A percentile compares a stretch with the other conserved stretches of the same genome.
Evolutionary conservation across 441 rosid species (phyloP).

Genomic region (Euphorbia celastroides): DNA sequence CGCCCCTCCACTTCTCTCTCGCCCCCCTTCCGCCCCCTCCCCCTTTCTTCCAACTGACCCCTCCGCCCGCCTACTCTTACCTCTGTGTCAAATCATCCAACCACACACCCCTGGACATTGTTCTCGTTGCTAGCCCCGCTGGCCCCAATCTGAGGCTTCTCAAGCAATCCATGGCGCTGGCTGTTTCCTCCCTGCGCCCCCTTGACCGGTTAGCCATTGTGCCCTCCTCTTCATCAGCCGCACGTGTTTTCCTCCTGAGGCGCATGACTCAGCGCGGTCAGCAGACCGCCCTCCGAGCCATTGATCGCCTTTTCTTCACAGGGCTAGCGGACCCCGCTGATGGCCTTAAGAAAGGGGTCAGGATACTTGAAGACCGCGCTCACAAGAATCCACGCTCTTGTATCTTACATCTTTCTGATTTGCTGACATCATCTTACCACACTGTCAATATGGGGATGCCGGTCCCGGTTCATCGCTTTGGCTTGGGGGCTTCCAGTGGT

Average conservation of each 20-base stretch:
- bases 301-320: conserved; percentile 71
- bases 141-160: conserved; percentile 77
- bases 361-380: conserved; percentile 69
- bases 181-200: conserved; percentile 64
- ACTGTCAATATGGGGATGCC: conserved; percentile 36
- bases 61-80: conserved; percentile 29
- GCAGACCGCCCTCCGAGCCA: conserved; percentile 64
- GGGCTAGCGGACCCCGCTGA: conserved; percentile 76
- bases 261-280: conserved; percentile 82
- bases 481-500: conserved; percentile 60
- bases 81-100: conserved; percentile 58
- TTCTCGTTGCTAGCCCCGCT: conserved; percentile 72
- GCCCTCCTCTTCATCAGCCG: conserved; percentile 67
- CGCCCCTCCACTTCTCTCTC: conserved; percentile 52
- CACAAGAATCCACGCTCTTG: conserved; percentile 61
- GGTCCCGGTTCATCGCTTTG: conserved; percentile 56
- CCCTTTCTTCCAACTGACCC: conserved; percentile 27
- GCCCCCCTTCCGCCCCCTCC: conserved; percentile 34
- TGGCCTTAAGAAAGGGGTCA: conserved; percentile 70
- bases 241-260: conserved; percentile 67
- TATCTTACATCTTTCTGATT: conserved; percentile 65
- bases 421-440: conserved; percentile 53
- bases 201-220: conserved; percentile 75
- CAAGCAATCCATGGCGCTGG: conserved; percentile 76
- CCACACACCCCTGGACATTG: conserved; percentile 58